Conservation (phyloP, 2,329 filamentous ascomycete genomes). For the Ascocoryne sarcoides region DNA sequence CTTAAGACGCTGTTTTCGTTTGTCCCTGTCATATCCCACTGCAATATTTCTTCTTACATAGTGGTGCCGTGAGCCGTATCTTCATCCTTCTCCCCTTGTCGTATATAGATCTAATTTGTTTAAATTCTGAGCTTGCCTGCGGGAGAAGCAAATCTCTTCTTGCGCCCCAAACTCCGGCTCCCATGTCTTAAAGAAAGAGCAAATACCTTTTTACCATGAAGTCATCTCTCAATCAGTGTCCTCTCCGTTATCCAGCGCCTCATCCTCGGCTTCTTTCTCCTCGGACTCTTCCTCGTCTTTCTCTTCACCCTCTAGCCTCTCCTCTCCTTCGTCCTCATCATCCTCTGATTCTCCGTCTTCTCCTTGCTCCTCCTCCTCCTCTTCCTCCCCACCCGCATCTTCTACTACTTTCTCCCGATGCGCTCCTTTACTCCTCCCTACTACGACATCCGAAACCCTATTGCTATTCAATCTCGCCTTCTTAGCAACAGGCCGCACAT, state of each 20-base stretch:
- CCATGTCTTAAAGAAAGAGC: too few species aligned
- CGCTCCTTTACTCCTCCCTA: constrained; percentile 35
- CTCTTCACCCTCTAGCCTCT: background rate
- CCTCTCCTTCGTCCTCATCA: constrained; percentile 36
- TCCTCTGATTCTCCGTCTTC: constrained; percentile 44
- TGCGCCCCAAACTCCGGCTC: too few species aligned
- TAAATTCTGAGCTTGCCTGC: too few species aligned
- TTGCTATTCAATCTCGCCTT: constrained; percentile 33
- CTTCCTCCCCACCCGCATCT: constrained; percentile 39
- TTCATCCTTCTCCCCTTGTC: too few species aligned
- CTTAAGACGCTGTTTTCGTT: too few species aligned
- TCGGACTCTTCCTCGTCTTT: background rate
- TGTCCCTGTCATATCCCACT: too few species aligned
- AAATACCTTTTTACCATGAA: too few species aligned
- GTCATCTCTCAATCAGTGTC: constrained; percentile 4
- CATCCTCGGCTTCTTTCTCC: constrained; percentile 1
- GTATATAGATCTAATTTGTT: too few species aligned
- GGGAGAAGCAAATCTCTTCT: too few species aligned
- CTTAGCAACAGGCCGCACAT: constrained; percentile 26
- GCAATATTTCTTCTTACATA: too few species aligned
- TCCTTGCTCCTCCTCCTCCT: constrained; percentile 44
- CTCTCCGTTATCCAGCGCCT: constrained; percentile 6
- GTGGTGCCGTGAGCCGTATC: too few species aligned
- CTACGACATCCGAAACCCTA: constrained; percentile 38
- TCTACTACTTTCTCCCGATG: constrained; percentile 31